Conservation (phyloP, 2,329 filamentous ascomycete genomes). For the Colletotrichum nymphaeae region DNA sequence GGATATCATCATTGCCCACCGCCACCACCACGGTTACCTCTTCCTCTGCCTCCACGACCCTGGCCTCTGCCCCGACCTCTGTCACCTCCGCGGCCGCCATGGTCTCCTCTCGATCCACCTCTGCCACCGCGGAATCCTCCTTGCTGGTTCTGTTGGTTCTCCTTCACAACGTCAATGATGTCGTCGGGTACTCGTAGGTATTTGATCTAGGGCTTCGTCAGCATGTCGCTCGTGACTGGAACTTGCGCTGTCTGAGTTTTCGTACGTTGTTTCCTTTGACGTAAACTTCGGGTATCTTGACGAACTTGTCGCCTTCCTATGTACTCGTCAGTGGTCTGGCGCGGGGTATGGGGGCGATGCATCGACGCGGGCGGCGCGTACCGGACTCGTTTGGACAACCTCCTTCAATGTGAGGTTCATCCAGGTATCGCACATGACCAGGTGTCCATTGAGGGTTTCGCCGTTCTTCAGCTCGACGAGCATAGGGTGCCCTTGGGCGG, state of each 20-base stretch:
- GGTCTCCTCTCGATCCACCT: slow-evolving; percentile 68
- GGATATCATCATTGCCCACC: slow-evolving; percentile 24
- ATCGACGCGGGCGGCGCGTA: slow-evolving; percentile 47
- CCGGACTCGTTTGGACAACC: slow-evolving; percentile 93
- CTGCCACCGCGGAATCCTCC: slow-evolving; percentile 74
- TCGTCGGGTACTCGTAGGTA: slow-evolving; percentile 97
- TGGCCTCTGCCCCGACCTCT: slow-evolving; percentile 68
- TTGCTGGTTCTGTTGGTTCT: slow-evolving; percentile 83
- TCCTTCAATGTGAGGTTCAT: slow-evolving; percentile 99
- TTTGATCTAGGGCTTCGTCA: slow-evolving; percentile 80
- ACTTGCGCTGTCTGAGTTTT: slow-evolving; percentile 30
- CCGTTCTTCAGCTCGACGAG: slow-evolving; percentile 97
- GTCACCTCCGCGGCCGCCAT: slow-evolving; percentile 66
- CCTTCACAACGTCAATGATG: slow-evolving; percentile 93
- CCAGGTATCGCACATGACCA: slow-evolving; percentile 98
- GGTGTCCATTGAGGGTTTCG: slow-evolving; percentile 95
- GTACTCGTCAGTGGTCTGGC: slow-evolving; percentile 37
- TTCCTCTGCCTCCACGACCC: slow-evolving; percentile 42
- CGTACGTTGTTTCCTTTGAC: slow-evolving; percentile 96
- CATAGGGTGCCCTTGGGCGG: slow-evolving; percentile 97
- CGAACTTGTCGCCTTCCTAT: slow-evolving; percentile 92
- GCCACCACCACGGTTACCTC: slow-evolving; percentile 28
- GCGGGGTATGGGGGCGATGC: background rate
- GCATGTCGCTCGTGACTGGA: background rate
- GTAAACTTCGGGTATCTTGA: slow-evolving; percentile 91